These are phyloP conservation scores for Fusarium brachygibbosum DNA, from an alignment of 2,329 filamentous ascomycete genomes.

Conservation along the genomic window DNA sequence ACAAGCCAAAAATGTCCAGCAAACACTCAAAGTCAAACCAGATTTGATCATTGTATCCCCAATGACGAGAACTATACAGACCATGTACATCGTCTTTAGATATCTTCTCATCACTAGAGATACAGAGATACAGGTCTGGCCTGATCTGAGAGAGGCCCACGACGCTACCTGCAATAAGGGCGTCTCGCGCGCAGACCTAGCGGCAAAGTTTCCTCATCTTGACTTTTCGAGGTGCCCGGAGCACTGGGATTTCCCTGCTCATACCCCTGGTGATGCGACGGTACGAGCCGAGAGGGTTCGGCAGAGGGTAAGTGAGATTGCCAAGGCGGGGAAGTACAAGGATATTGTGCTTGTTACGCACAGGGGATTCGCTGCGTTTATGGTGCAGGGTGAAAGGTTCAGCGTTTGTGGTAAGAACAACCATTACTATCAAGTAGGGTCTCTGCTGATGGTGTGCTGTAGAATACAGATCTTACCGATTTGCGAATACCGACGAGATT, in stretches of 20 bases:
- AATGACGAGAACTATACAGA: slow-evolving; percentile 43
- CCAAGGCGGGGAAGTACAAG: slow-evolving; percentile 22
- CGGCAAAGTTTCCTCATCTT: slow-evolving; percentile 36
- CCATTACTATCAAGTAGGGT: accelerated
- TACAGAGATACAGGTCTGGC: slow-evolving; percentile 40
- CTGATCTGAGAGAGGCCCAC: slow-evolving; percentile 44
- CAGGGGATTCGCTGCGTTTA: slow-evolving; percentile 40
- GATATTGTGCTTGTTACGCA: slow-evolving; percentile 42
- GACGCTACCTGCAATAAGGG: slow-evolving; percentile 47
- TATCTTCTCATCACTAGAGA: slow-evolving; percentile 13
- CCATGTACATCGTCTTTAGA: slow-evolving; percentile 34
- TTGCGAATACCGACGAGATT: slow-evolving; percentile 22
- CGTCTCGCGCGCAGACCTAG: slow-evolving; percentile 23
- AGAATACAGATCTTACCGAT: slow-evolving; percentile 40
- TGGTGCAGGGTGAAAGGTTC: slow-evolving; percentile 40
- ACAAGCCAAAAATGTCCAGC: slow-evolving; percentile 21
- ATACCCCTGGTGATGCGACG: slow-evolving; percentile 29
- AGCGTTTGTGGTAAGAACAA: slow-evolving; percentile 36
- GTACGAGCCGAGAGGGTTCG: slow-evolving; percentile 42
- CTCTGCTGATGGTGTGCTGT: background rate
- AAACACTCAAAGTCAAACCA: slow-evolving; percentile 1
- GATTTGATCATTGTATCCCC: slow-evolving; percentile 33
- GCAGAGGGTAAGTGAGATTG: slow-evolving; percentile 16
- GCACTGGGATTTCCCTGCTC: slow-evolving; percentile 40
- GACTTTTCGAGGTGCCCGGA: slow-evolving; percentile 38